Conservation (phyloP, 768 basidiomycete genomes). For the Boletus rubescentipes region DNA sequence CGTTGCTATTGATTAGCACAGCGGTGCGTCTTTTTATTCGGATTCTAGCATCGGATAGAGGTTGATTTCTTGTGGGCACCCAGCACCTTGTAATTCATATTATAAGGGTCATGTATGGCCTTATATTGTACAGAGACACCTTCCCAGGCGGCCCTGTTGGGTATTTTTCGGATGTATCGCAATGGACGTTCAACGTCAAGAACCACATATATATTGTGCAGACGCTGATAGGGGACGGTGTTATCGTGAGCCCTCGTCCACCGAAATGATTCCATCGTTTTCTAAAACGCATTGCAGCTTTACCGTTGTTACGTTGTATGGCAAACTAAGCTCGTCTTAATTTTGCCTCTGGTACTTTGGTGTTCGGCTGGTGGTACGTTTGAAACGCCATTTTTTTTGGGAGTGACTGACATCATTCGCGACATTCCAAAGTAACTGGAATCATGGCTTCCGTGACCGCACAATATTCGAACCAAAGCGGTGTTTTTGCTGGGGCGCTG, state of each 20-base stretch:
- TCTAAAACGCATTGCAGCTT: not conserved
- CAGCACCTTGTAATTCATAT: not conserved
- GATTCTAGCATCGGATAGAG: not conserved
- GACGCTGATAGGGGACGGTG: not conserved
- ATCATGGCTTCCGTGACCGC: not conserved
- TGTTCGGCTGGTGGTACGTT: not conserved
- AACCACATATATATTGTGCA: not conserved
- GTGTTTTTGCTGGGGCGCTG: no score
- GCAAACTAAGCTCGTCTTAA: not conserved
- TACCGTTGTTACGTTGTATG: not conserved
- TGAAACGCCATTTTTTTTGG: not conserved
- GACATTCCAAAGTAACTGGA: not conserved
- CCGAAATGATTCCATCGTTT: not conserved
- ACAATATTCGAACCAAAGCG: not conserved
- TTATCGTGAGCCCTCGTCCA: not conserved
- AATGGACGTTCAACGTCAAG: slow-evolving; percentile 17
- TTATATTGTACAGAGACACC: not conserved
- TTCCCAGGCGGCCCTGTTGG: not conserved
- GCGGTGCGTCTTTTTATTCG: not conserved
- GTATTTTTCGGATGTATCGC: not conserved
- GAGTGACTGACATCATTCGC: not conserved
- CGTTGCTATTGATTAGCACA: not conserved
- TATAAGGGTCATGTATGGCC: not conserved
- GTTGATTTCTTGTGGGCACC: not conserved
- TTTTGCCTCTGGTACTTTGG: not conserved